These are phyloP conservation scores for Trichoderma sp. DNA, from an alignment of 2,329 filamentous ascomycete genomes.

Conservation along the genomic window DNA sequence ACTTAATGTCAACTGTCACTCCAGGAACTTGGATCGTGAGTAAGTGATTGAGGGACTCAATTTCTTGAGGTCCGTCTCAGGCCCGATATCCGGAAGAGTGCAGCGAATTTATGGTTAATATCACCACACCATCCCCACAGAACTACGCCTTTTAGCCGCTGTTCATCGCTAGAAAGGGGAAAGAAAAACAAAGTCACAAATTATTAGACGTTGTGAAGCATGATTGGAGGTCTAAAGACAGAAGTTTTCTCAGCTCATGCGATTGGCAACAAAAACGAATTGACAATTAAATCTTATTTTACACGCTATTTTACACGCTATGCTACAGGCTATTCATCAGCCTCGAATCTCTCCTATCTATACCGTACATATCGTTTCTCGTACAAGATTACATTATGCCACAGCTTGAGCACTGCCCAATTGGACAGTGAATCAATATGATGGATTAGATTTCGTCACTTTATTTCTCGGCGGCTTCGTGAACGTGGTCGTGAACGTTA, in stretches of 20 bases:
- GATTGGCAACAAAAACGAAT: neutral
- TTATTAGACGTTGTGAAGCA: neutral
- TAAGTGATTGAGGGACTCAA: neutral
- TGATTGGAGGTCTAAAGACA: neutral
- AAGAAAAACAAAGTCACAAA: neutral
- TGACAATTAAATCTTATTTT: neutral
- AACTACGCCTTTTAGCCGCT: neutral
- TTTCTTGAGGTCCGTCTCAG: neutral
- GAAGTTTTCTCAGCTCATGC: neutral
- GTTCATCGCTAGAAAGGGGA: neutral
- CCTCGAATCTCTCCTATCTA: neutral
- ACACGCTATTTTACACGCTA: conserved; percentile 5
- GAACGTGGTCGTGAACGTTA: neutral
- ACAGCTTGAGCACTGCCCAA: neutral
- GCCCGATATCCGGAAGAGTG: neutral
- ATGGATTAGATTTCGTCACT: no score
- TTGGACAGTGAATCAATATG: neutral
- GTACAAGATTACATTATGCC: neutral
- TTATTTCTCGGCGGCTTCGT: conserved; percentile 2
- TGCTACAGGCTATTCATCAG: neutral
- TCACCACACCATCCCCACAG: neutral
- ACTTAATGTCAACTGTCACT: neutral
- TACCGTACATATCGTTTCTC: neutral
- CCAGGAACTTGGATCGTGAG: neutral
- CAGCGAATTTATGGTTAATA: neutral